Conservation (phyloP, 176 grass and related monocot species). For the Alloteropsis semialata region DNA sequence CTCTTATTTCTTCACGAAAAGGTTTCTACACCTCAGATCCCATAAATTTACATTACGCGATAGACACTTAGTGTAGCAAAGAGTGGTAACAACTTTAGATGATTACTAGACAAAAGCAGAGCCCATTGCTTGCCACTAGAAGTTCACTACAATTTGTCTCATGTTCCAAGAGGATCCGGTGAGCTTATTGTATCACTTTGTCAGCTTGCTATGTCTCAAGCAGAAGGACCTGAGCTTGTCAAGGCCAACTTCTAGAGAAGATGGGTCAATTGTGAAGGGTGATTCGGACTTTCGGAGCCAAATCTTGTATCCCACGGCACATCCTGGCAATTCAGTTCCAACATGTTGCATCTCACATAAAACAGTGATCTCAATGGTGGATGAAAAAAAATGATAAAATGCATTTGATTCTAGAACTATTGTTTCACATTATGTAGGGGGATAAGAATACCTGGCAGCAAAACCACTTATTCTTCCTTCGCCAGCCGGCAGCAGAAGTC, state of each 20-base stretch:
- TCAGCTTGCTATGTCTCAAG: constrained; percentile 30
- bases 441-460: constrained; percentile 51
- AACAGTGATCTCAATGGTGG: too few species aligned
- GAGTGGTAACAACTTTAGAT: not conserved
- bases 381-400: too few species aligned
- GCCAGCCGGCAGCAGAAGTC: constrained; percentile 73
- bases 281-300: constrained; percentile 75
- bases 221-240: constrained; percentile 59
- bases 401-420: not conserved
- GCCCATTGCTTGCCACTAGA: not conserved
- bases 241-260: constrained; percentile 64
- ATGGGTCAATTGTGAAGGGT: constrained; percentile 51
- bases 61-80: not conserved
- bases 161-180: too few species aligned
- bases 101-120: not conserved
- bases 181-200: constrained; percentile 1
- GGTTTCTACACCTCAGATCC: not conserved
- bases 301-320: constrained; percentile 60
- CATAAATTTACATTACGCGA: not conserved
- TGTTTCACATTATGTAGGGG: not conserved
- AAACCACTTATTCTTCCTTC: constrained; percentile 61
- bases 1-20: not conserved
- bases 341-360: not conserved
- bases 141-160: not conserved
- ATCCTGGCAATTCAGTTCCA: constrained; percentile 21